Conservation (phyloP, 2,329 filamentous ascomycete genomes). For the Cladophialophora chaetospira region DNA sequence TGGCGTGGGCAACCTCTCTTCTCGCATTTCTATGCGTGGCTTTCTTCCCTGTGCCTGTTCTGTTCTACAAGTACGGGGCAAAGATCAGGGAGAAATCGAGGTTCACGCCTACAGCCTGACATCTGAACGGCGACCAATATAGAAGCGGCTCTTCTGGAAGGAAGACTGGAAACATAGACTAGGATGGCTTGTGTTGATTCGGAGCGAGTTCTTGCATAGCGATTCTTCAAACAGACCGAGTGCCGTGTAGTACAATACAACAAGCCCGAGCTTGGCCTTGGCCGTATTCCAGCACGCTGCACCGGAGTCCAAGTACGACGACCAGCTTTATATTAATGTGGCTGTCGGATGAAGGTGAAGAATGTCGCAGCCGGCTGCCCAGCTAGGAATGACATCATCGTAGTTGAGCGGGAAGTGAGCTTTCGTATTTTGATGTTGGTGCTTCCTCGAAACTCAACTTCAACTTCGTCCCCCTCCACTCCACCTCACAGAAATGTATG, state of each 20-base stretch:
- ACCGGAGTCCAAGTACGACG: no score
- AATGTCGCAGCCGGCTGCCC: no score
- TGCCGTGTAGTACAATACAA: no score
- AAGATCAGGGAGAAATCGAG: slow-evolving; percentile 48
- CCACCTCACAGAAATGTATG: no score
- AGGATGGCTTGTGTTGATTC: neutral
- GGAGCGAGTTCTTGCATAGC: neutral
- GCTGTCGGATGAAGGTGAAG: no score
- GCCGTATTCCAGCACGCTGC: no score
- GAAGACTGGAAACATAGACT: no score
- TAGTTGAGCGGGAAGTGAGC: neutral
- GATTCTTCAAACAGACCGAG: no score
- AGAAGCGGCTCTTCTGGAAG: no score
- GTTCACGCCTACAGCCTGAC: slow-evolving; percentile 35
- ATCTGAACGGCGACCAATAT: neutral
- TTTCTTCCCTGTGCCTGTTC: slow-evolving; percentile 51
- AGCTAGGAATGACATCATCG: no score
- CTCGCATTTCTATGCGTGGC: slow-evolving; percentile 43
- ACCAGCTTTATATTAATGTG: no score
- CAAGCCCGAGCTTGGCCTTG: no score
- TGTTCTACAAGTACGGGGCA: slow-evolving; percentile 53
- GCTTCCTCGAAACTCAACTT: slow-evolving; percentile 2
- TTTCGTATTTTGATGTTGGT: neutral
- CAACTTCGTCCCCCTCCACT: neutral
- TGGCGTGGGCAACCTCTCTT: slow-evolving; percentile 44